A percentile compares a stretch with the other conserved stretches of the same genome.
phyloP scores from a whole-genome alignment of 2,329 filamentous ascomycete species.

The Dactylellina haptotyla region DNA sequence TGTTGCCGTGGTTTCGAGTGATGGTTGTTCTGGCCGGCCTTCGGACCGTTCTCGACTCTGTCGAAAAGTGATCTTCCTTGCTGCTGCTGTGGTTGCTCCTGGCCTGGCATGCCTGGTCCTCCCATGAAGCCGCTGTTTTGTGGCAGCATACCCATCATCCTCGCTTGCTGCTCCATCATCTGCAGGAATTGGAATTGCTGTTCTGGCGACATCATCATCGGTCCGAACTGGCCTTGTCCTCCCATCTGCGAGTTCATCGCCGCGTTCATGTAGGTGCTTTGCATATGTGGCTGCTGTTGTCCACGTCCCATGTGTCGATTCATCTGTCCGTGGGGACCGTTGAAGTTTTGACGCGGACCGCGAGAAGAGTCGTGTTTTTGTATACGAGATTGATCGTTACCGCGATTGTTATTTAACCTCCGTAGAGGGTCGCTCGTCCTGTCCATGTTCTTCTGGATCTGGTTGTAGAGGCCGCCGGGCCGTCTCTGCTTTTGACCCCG shows the following conservation, averaged over 20 bases:
- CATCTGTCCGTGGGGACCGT: constrained; percentile 64
- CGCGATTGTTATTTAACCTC: constrained; percentile 73
- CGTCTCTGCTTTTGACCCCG: constrained; percentile 72
- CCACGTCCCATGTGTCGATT: constrained; percentile 65
- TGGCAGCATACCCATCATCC: constrained; percentile 80
- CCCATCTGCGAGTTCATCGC: constrained; percentile 59
- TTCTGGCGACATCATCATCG: constrained; percentile 68
- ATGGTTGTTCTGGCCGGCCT: constrained; percentile 56
- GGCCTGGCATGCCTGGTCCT: constrained; percentile 26
- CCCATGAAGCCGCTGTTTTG: constrained; percentile 52
- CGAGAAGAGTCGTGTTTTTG: constrained; percentile 73
- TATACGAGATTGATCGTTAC: constrained; percentile 77
- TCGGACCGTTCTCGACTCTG: constrained; percentile 60
- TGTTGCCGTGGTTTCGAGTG: constrained; percentile 26
- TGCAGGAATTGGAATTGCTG: constrained; percentile 79
- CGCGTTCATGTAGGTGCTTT: constrained; percentile 61
- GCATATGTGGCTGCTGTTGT: constrained; percentile 62
- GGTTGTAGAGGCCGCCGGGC: constrained; percentile 84
- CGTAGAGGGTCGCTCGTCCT: constrained; percentile 78
- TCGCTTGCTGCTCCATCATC: constrained; percentile 85
- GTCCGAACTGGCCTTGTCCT: constrained; percentile 36
- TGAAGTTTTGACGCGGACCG: constrained; percentile 63
- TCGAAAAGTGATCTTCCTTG: constrained; percentile 44
- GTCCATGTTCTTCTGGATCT: constrained; percentile 84
- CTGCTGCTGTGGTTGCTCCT: constrained; percentile 14